Evolutionary conservation across 495 filamentous ascomycete species (phyloP), one percentile per base, ranked within the genome.

Genomic region (Letharia columbiana): DNA sequence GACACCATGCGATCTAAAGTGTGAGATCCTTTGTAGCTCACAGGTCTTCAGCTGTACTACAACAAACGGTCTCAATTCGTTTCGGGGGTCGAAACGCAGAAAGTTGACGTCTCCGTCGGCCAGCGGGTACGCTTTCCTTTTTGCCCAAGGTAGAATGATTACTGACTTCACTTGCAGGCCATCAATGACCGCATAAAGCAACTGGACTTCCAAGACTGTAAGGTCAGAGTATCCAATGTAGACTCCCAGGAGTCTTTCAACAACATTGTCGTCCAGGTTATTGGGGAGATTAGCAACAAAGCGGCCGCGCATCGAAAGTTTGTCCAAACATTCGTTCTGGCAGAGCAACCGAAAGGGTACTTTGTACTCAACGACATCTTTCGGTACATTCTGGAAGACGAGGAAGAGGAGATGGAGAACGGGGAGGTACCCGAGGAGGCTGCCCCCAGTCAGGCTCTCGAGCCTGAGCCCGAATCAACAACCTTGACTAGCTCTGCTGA

Each of bases 311-410:
- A 91, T 67, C 91, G 89, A 80, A 96, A 96, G 76, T 98, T 98
- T 71, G 86, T 90, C 17, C 94, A 98, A 81, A 97, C 94, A n/a
- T 98, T 98, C 70, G 91, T 98, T 61, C 87, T 98, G 63, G 95
- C 94, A 13, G 86, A 93, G 75, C 94, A 98, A 79, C 91, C 91
- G 39, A 96, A 93, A 56, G 94, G 94, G 61, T 98, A 98, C 79
- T 98, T 96, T 70, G 94, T 98, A 5, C 84, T 98, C 66, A 98
- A 98, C 74, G 94, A 98, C 68, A 96, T 98, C 75, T 91, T 98
- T 79, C 83, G 94, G 56, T 98, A 92, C 77, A 84, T 98, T 66
- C 83, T 86, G 39, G 88, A 91, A 52, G 88, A 90, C 64, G 86
- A 88, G 45, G 93, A 96, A 65, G 90, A 94, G 66, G 78, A 80